Evolutionary conservation across 345 rosid species (phyloP), one percentile per base, ranked within the genome.

Genomic region (Citrus glauca): DNA sequence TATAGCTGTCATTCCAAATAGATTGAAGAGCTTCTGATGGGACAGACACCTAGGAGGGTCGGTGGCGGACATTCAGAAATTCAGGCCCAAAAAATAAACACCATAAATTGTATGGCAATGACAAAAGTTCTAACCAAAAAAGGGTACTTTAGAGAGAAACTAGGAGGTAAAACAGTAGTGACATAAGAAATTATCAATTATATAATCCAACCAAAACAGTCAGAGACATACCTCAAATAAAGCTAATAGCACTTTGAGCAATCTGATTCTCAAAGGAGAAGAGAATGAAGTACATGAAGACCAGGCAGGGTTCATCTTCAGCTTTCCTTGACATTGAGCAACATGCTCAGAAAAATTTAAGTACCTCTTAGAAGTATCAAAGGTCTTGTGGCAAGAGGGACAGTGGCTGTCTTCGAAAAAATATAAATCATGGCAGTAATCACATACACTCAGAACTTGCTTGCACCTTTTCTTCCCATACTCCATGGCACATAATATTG

Each of bases 21-120:
- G 90, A 74, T 78, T 88, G 85, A 66, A 91, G 86, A 75, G 93
- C 93, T 85, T 91, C 97, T 0, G 86, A 78, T 13, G 93, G 97
- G 86, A 91, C 59, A 33, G 90, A 90, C 73, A 82, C 94, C 98
- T 94, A 85, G 62, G 80, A 75, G 75, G 48, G 48, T 11, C 16
- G 9, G 16, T 11, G 48, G 16, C 14, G 5, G 17, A 10, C 17
- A 13, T 45, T 45, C 4, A 2, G 17, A 45, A 11, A 45, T 45
- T 11, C 50, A 45, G 17, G 50, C 50, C 67, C 76, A 73, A 32
- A 81, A 68, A 6, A 72, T 17, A 74, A 63, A 69, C 59, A 71
- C 24, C 28, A 72, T 66, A 61, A 77, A 59, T 56, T 13, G 32
- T 28, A 30, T 45, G n/a, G 57, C 22, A 53, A 53, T 53, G 57